These are phyloP conservation scores for Amylocarpus encephaloides DNA, from an alignment of 2,329 filamentous ascomycete species.

Conservation along the genomic window DNA sequence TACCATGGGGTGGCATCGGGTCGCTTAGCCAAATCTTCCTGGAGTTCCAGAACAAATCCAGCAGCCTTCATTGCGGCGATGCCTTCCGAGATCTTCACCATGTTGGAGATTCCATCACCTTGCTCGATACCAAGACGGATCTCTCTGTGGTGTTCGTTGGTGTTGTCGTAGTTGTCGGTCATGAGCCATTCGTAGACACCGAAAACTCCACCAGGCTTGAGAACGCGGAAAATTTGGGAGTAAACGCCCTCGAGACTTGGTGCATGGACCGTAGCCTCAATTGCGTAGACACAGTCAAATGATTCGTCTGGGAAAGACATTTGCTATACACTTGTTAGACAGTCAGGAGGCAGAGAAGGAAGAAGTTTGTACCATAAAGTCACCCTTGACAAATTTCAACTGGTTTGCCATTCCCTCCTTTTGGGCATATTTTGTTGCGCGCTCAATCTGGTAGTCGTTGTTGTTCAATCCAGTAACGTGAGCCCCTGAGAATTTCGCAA, in stretches of 20 bases:
- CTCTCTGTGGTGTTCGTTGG: slow-evolving; percentile 78
- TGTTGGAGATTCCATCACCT: slow-evolving; percentile 95
- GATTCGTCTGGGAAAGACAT: slow-evolving; percentile 90
- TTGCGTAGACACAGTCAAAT: slow-evolving; percentile 94
- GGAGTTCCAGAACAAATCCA: slow-evolving; percentile 76
- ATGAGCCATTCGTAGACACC: slow-evolving; percentile 99
- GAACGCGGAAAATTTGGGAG: slow-evolving; percentile 86
- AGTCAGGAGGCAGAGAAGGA: not conserved
- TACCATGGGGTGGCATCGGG: slow-evolving; percentile 83
- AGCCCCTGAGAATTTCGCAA: slow-evolving; percentile 89
- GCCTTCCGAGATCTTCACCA: slow-evolving; percentile 84
- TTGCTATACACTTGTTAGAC: slow-evolving; percentile 48
- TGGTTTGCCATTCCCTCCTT: slow-evolving; percentile 79
- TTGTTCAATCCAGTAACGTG: slow-evolving; percentile 94
- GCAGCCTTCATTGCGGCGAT: slow-evolving; percentile 78
- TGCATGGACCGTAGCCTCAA: slow-evolving; percentile 94
- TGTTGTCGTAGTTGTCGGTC: slow-evolving; percentile 92
- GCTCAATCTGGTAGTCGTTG: slow-evolving; percentile 98
- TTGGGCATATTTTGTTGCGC: slow-evolving; percentile 77
- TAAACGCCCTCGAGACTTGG: slow-evolving; percentile 89
- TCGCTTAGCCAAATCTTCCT: slow-evolving; percentile 83
- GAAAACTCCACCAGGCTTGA: slow-evolving; percentile 94
- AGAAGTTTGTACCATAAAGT: slow-evolving; percentile 68
- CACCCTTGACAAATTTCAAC: slow-evolving; percentile 84
- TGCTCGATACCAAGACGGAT: slow-evolving; percentile 96